Percentiles rank a stretch among this genome's conserved stretches.
These are phyloP conservation scores for Aegilops umbellulata DNA, from an alignment of 176 grass and related monocot genomes.

Conservation along the genomic window DNA sequence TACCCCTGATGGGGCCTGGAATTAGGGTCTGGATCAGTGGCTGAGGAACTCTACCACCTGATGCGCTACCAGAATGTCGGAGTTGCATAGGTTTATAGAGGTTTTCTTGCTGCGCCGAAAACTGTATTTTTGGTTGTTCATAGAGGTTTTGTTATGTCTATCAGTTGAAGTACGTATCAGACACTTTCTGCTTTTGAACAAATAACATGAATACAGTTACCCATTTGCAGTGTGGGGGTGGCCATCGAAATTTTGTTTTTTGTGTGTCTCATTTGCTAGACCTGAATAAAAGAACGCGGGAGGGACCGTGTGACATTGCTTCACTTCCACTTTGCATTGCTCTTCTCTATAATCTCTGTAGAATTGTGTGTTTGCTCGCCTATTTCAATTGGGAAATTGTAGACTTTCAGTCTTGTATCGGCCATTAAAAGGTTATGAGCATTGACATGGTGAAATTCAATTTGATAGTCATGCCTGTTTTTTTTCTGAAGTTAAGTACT, in stretches of 20 bases:
- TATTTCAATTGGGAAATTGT: not conserved
- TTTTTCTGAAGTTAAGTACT: not conserved
- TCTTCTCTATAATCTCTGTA: not conserved
- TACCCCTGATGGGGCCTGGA: no score
- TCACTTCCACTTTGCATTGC: not conserved
- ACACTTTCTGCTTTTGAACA: not conserved
- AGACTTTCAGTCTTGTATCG: not conserved
- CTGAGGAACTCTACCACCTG: no score
- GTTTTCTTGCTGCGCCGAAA: no score
- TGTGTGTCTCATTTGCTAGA: no score
- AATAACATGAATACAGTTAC: no score
- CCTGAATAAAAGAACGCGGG: not conserved
- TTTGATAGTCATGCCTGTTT: not conserved
- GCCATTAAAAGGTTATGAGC: not conserved
- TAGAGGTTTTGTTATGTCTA: not conserved
- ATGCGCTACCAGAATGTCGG: no score
- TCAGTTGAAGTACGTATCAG: not conserved
- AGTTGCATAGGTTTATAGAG: no score
- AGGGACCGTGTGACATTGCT: not conserved
- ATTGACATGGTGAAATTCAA: not conserved
- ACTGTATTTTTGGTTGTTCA: not conserved
- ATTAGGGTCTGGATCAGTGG: no score
- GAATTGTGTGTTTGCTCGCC: not conserved
- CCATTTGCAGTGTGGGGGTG: no score
- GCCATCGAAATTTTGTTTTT: no score